These are phyloP conservation scores for Tuber aestivum DNA, from an alignment of 495 filamentous ascomycete genomes.

Conservation along the genomic window DNA sequence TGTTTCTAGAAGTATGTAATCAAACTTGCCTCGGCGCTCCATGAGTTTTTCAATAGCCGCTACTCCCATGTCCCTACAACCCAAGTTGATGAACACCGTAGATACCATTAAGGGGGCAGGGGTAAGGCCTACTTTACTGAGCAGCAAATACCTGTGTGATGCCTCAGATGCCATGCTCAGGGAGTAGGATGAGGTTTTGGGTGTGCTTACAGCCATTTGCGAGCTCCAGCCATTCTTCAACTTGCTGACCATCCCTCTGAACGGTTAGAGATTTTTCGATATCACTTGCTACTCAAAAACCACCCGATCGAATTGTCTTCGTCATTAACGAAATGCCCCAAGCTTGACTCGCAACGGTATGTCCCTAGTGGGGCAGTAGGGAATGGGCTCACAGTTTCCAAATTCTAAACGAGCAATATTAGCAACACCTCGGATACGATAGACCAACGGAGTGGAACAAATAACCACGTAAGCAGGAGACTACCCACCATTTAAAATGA, in stretches of 20 bases:
- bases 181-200: neutral
- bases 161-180: neutral
- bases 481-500: slow-evolving; percentile 78
- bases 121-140: slow-evolving; percentile 70
- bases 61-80: slow-evolving; percentile 73
- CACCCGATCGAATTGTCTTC: neutral
- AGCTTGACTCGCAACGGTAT: neutral
- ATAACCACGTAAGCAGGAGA: slow-evolving; percentile 2
- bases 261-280: slow-evolving; percentile 92
- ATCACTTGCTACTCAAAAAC: slow-evolving; percentile 59
- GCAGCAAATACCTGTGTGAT: slow-evolving; percentile 64
- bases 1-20: slow-evolving; percentile 97
- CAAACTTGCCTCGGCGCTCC: slow-evolving; percentile 85
- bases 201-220: slow-evolving; percentile 70
- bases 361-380: neutral
- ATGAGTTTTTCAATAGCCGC: slow-evolving; percentile 94
- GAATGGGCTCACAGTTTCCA: slow-evolving; percentile 67
- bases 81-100: slow-evolving; percentile 10
- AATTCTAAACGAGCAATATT: slow-evolving; percentile 59
- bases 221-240: slow-evolving; percentile 91
- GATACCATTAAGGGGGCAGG: neutral
- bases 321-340: slow-evolving; percentile 7
- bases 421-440: neutral
- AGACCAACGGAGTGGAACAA: slow-evolving; percentile 4
- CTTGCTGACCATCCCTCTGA: slow-evolving; percentile 74